phyloP scores from a whole-genome alignment of 768 basidiomycete genomes.

The Nidula microcarpa region DNA sequence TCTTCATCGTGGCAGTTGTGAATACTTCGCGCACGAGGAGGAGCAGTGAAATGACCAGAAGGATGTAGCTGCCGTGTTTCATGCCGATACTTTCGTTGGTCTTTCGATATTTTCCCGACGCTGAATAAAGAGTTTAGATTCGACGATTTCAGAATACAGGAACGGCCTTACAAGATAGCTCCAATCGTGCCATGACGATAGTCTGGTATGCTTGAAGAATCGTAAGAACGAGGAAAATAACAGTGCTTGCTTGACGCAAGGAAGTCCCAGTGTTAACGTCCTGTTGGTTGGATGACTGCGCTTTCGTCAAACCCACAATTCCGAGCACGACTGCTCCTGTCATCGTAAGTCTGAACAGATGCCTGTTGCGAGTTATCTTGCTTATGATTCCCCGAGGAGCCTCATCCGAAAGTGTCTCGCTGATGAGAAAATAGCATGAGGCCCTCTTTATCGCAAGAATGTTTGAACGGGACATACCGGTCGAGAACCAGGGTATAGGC shows the following conservation, averaged over 20 bases:
- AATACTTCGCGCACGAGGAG: slow-evolving; percentile 37
- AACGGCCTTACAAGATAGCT: slow-evolving; percentile 13
- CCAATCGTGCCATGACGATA: slow-evolving; percentile 11
- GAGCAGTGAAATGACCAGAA: slow-evolving; percentile 27
- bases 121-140: background rate
- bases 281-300: slow-evolving; percentile 8
- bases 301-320: slow-evolving; percentile 20
- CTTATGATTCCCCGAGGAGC: slow-evolving; percentile 10
- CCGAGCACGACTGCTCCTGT: slow-evolving; percentile 27
- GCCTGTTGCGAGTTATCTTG: slow-evolving; percentile 22
- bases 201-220: slow-evolving; percentile 27
- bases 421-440: too few species aligned
- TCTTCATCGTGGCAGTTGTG: slow-evolving; percentile 24
- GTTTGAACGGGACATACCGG: slow-evolving; percentile 19
- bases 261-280: slow-evolving; percentile 7
- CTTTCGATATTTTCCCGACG: background rate
- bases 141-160: background rate
- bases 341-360: slow-evolving; percentile 24
- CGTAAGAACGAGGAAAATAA: slow-evolving; percentile 35
- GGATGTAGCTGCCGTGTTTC: slow-evolving; percentile 22
- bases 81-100: slow-evolving; percentile 15
- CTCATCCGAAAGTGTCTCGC: background rate
- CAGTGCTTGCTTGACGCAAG: slow-evolving; percentile 26
- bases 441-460: too few species aligned
- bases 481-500: slow-evolving; percentile 38